These are phyloP conservation scores for Rubia occidens DNA, from an alignment of 305 asterid genomes.

Conservation along the genomic window DNA sequence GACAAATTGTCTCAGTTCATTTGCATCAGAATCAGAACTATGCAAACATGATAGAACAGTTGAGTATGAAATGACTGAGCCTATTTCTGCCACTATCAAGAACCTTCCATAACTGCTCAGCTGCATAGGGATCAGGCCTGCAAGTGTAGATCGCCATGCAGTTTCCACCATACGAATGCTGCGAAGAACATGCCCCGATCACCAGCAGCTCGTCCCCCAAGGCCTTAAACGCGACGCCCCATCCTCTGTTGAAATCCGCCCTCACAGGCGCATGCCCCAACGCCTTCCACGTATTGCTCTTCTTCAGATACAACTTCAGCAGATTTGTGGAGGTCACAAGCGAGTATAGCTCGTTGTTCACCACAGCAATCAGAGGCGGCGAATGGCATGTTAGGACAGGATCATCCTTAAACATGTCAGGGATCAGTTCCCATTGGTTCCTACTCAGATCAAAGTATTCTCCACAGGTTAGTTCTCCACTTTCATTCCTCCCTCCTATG, in stretches of 20 bases:
- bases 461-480: conserved; percentile 55
- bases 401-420: conserved; percentile 52
- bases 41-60: conserved; percentile 68
- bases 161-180: conserved; percentile 21
- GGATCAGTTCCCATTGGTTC: conserved; percentile 54
- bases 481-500: conserved; percentile 55
- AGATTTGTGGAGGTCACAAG: conserved; percentile 52
- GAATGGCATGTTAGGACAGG: conserved; percentile 51
- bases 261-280: conserved; percentile 62
- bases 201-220: conserved; percentile 58
- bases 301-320: conserved; percentile 57
- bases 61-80: conserved; percentile 50
- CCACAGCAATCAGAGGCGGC: conserved; percentile 78
- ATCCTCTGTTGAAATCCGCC: conserved; percentile 52
- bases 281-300: conserved; percentile 50
- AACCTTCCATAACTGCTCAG: conserved; percentile 41
- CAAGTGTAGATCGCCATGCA: conserved; percentile 57
- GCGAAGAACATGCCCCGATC: conserved; percentile 42
- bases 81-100: conserved; percentile 42
- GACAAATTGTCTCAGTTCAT: too few species aligned
- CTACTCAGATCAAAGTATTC: conserved; percentile 46
- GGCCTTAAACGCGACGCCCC: conserved; percentile 81
- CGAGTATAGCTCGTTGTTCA: conserved; percentile 57
- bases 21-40: conserved; percentile 8
- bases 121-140: conserved; percentile 36